Evolutionary conservation across 2,329 filamentous ascomycete genomes (phyloP).

Genomic region (Penicillium brevicompactum): DNA sequence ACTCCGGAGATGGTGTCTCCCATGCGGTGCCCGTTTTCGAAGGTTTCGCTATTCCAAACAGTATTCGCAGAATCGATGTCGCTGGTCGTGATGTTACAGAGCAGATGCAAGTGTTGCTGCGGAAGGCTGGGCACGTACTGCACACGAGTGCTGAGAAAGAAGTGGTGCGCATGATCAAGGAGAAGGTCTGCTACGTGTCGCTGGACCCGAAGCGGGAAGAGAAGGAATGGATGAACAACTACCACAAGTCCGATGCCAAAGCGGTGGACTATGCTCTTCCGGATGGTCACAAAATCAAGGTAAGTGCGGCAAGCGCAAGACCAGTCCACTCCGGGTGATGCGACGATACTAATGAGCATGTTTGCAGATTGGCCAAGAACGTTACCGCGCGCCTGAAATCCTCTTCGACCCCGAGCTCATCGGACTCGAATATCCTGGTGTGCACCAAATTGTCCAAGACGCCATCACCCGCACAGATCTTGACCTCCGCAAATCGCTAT

Average conservation of each 20-base stretch:
- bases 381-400: constrained; percentile 95
- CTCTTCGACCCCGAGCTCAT: constrained; percentile 97
- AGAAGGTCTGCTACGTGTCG: constrained; percentile 89
- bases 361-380: constrained; percentile 80
- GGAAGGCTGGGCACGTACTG: constrained; percentile 92
- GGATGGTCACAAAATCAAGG: constrained; percentile 92
- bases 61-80: constrained; percentile 93
- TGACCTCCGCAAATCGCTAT: constrained; percentile 90
- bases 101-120: constrained; percentile 83
- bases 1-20: constrained; percentile 93
- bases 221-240: constrained; percentile 80
- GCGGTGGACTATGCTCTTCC: constrained; percentile 85
- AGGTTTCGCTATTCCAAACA: constrained; percentile 94
- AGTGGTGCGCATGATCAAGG: constrained; percentile 96
- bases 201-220: constrained; percentile 90
- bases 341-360: background rate
- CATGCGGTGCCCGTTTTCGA: constrained; percentile 98
- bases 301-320: constrained; percentile 39
- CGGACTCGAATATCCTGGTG: constrained; percentile 91
- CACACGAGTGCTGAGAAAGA: constrained; percentile 99
- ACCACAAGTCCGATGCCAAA: constrained; percentile 76
- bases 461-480: constrained; percentile 93
- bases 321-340: background rate
- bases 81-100: constrained; percentile 96
- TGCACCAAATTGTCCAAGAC: constrained; percentile 97